Evolutionary conservation across 2,329 filamentous ascomycete species (phyloP).

Genomic region (Sclerotinia spermophila): DNA sequence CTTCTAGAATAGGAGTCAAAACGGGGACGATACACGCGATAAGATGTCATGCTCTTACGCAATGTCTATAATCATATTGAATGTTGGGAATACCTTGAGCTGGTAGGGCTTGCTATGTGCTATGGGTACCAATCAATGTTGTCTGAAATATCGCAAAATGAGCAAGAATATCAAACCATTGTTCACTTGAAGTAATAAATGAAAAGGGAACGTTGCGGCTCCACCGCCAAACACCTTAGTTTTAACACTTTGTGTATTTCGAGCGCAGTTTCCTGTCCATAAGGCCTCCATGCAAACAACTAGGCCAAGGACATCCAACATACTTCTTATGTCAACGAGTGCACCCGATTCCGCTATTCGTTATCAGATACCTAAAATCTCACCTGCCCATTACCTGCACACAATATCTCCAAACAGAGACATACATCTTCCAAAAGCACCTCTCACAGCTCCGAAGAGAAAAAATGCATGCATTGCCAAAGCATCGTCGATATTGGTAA

Average conservation of each 20-base stretch:
- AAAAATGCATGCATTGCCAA: slow-evolving; percentile 33
- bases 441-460: not conserved
- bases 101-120: not conserved
- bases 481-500: slow-evolving; percentile 32
- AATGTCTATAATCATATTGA: not conserved
- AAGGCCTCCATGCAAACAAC: not conserved
- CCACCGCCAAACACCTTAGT: not conserved
- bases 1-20: not conserved
- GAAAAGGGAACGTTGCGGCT: not conserved
- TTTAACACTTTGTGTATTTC: not conserved
- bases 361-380: not conserved
- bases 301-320: not conserved
- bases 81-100: not conserved
- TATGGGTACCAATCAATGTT: not conserved
- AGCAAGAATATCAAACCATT: not conserved
- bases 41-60: not conserved
- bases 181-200: not conserved
- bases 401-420: not conserved
- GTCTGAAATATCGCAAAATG: not conserved
- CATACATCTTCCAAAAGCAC: not conserved
- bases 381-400: not conserved
- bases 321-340: not conserved
- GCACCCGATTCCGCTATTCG: no score
- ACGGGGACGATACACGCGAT: not conserved
- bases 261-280: not conserved